Percentiles rank a stretch among this genome's conserved stretches.
phyloP scores from a whole-genome alignment of 345 rosid species.

The Raphanus sativus region DNA sequence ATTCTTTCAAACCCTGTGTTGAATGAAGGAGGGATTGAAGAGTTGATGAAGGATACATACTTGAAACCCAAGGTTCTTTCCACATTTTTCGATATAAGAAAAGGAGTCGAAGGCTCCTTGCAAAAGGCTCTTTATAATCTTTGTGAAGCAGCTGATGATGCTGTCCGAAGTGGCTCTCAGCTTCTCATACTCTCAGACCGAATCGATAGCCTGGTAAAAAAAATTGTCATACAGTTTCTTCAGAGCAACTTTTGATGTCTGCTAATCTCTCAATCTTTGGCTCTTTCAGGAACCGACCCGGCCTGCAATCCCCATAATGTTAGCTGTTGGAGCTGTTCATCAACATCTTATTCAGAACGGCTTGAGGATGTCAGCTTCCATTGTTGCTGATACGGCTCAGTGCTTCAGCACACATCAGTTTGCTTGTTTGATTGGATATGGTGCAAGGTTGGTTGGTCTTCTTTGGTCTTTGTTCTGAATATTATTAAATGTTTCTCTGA shows the following conservation, averaged over 20 bases:
- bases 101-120: conserved; percentile 92
- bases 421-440: conserved; percentile 96
- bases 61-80: conserved; percentile 68
- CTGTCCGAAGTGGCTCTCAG: conserved; percentile 94
- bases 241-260: neutral
- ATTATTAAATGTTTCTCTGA: neutral
- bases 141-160: conserved; percentile 98
- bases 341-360: conserved; percentile 99
- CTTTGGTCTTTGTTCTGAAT: neutral
- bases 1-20: conserved; percentile 79
- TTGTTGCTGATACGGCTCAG: conserved; percentile 93
- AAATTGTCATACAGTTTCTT: conserved; percentile 19
- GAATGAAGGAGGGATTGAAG: conserved; percentile 89
- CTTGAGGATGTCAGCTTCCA: conserved; percentile 88
- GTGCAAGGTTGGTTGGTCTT: conserved; percentile 89
- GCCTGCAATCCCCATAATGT: conserved; percentile 91
- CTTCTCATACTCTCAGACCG: conserved; percentile 91
- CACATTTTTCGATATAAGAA: conserved; percentile 83
- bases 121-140: conserved; percentile 63
- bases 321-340: conserved; percentile 97
- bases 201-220: conserved; percentile 61
- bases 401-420: conserved; percentile 99
- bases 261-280: conserved; percentile 10
- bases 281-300: conserved; percentile 77
- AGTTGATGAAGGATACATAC: conserved; percentile 62